Base-by-base conservation (phyloP, 345 rosid genomes). In the Salix suchowensis region DNA sequence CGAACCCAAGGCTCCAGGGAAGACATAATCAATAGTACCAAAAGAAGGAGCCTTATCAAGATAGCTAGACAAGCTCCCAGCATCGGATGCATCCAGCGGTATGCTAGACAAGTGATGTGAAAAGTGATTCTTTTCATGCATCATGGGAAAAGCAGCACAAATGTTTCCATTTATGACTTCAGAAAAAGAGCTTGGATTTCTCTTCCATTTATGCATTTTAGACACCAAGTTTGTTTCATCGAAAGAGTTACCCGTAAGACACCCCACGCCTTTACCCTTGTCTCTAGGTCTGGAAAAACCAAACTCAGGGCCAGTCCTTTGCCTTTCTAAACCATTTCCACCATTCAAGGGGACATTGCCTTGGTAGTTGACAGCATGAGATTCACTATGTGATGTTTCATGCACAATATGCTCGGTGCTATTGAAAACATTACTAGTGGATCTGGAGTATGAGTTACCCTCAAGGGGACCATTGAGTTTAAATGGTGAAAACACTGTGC, bases 201-300 rank as follows among this genome's bases (percentile, higher is more conserved):
- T 85, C 74, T 52, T 26, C 74, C 74, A 76, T 48, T 69, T 72
- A 10, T 77, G 84, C 55, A 77, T 66, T 83, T 77, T 80, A 65
- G 77, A 77, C 28, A 72, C 80, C 23, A 77, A 71, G 75, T 37
- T 82, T 68, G 72, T 74, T 54, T 74, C 24, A 61, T 34, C 32
- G 18, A 37, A 67, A 75, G 80, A 70, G 71, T 71, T 76, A 74
- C 72, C 78, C 46, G 71, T 18, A 78, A 46, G 10, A 48, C 76
- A 74, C 73, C 75, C 84, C 18, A 71, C 74, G 21, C 36, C 71
- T 69, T 82, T 77, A 15, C 78, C 82, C 54, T 68, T 82, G 68
- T 81, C 88, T 28, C 67, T 71, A 36, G 62, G 26, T 70, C 79
- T 76, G 65, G 67, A 71, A 68, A 81, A 82, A 79, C 68, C 75